A percentile compares a stretch with the other conserved stretches of the same genome.
These are phyloP conservation scores for Starmerella apis DNA, from an alignment of 805 yeast genomes.

Conservation along the genomic window DNA sequence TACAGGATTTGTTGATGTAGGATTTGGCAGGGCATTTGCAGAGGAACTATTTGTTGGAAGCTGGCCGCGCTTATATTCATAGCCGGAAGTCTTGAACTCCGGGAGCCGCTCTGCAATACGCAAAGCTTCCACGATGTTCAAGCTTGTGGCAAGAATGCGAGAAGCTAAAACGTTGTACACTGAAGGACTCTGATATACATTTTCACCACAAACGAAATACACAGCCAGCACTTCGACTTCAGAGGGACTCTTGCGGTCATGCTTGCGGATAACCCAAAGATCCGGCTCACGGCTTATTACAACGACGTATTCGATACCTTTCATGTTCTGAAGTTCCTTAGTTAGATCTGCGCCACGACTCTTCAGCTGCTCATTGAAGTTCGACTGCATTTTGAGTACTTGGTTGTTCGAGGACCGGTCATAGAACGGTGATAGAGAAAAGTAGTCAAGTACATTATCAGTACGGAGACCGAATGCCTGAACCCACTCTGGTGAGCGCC, in stretches of 20 bases:
- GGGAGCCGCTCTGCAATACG: conserved; percentile 41
- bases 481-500: conserved; percentile 98
- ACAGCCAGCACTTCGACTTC: conserved; percentile 53
- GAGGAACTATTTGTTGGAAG: neutral
- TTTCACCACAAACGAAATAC: conserved; percentile 83
- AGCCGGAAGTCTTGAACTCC: conserved; percentile 53
- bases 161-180: conserved; percentile 63
- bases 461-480: conserved; percentile 73
- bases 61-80: conserved; percentile 32
- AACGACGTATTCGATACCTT: conserved; percentile 75
- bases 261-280: conserved; percentile 83
- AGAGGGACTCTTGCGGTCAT: conserved; percentile 43
- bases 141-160: conserved; percentile 47
- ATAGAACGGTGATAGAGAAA: conserved; percentile 87
- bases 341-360: conserved; percentile 36
- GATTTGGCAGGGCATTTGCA: too few relatives aligned
- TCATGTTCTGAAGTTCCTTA: conserved; percentile 60
- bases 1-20: too few relatives aligned
- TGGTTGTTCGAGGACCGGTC: conserved; percentile 92
- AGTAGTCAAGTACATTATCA: conserved; percentile 85
- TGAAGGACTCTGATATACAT: conserved; percentile 81
- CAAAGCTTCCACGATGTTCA: conserved; percentile 40
- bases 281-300: conserved; percentile 75
- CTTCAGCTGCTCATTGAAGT: conserved; percentile 50
- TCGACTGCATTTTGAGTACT: conserved; percentile 89